Conservation (phyloP, 208 protist genomes). For the Acanthamoeba culbertsoni region DNA sequence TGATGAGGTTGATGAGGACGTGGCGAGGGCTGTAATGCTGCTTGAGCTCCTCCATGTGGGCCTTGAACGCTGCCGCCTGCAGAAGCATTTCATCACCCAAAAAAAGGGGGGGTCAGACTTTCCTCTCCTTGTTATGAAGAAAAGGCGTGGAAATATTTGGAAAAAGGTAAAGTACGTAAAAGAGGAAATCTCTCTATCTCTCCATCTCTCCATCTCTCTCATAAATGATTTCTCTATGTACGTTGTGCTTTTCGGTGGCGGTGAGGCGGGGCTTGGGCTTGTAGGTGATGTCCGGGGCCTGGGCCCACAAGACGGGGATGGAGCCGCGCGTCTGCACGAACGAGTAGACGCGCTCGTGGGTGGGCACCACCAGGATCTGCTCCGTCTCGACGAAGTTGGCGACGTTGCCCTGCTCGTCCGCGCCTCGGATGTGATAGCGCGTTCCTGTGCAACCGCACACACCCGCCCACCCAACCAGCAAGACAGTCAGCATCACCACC, state of each 20-base stretch:
- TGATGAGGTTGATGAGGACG: conserved; percentile 25
- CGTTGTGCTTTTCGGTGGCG: neutral
- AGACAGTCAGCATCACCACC: no score
- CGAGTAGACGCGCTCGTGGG: conserved; percentile 53
- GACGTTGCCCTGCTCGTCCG: conserved; percentile 74
- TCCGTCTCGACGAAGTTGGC: conserved; percentile 87
- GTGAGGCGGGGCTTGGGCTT: conserved; percentile 44
- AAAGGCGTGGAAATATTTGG: neutral
- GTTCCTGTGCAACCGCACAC: conserved; percentile 25
- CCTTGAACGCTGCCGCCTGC: conserved; percentile 28
- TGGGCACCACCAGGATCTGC: conserved; percentile 72
- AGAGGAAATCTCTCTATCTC: neutral
- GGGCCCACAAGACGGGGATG: conserved; percentile 74
- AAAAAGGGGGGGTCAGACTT: neutral
- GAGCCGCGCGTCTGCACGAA: conserved; percentile 82
- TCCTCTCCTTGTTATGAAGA: neutral
- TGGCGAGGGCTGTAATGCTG: neutral
- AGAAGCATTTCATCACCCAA: no score
- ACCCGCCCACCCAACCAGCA: no score
- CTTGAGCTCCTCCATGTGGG: conserved; percentile 1
- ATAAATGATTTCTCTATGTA: neutral
- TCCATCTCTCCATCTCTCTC: neutral
- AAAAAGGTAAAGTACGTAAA: neutral
- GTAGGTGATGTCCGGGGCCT: conserved; percentile 16
- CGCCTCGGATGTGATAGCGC: conserved; percentile 78